Evolutionary conservation across 1,284 basidiomycete genomes (phyloP).

Genomic region (Leccinum ponderosum): DNA sequence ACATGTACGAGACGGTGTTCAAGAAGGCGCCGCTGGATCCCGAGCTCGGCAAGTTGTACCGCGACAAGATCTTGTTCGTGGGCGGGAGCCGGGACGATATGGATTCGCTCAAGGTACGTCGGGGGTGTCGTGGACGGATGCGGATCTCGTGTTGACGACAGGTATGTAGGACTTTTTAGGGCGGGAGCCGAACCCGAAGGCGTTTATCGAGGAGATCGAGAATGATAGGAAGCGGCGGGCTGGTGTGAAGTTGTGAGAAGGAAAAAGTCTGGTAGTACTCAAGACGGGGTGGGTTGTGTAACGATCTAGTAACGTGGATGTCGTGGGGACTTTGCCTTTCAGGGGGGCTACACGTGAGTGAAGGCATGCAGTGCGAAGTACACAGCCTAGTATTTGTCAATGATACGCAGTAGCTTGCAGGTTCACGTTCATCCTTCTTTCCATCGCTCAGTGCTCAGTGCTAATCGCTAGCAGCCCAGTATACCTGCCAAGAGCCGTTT

Average conservation of each 20-base stretch:
- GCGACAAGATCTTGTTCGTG: slow-evolving; percentile 48
- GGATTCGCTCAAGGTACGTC: slow-evolving; percentile 51
- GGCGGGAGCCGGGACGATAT: slow-evolving; percentile 62
- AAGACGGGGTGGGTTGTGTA: too few species aligned
- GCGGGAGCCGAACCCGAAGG: neutral
- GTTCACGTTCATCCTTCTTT: too few species aligned
- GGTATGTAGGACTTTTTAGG: slow-evolving; percentile 50
- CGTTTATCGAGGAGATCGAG: neutral
- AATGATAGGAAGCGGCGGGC: neutral
- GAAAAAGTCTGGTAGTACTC: neutral
- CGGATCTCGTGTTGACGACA: neutral
- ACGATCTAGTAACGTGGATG: too few species aligned
- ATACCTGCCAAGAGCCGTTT: too few species aligned
- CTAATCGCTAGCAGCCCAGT: too few species aligned
- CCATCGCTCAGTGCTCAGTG: too few species aligned
- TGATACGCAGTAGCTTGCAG: too few species aligned
- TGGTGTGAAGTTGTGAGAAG: neutral
- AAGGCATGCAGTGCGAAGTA: too few species aligned
- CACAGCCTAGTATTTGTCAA: too few species aligned
- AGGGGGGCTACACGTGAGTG: too few species aligned
- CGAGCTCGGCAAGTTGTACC: slow-evolving; percentile 50
- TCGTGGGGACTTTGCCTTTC: too few species aligned
- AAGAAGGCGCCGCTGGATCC: slow-evolving; percentile 64
- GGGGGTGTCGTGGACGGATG: neutral
- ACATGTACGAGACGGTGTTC: slow-evolving; percentile 53